phyloP scores from a whole-genome alignment of 225 moss, liverwort and hornwort genomes.

The Bryum argenteum region DNA sequence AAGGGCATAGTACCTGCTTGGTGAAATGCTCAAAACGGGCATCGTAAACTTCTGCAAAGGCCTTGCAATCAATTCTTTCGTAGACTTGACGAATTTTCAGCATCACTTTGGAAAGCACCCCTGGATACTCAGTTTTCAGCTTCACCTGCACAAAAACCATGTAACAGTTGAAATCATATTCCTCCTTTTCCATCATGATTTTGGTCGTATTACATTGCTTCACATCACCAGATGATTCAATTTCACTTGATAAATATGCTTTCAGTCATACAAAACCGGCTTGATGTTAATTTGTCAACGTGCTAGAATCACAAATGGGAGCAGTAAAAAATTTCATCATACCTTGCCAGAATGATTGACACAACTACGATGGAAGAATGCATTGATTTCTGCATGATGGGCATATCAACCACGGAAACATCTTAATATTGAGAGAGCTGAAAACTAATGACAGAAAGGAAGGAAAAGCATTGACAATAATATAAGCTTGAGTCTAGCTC shows the following conservation, averaged over 20 bases:
- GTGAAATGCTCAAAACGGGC: slow-evolving; percentile 85
- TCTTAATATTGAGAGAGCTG: neutral
- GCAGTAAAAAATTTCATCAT: slow-evolving; percentile 24
- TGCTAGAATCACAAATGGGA: neutral
- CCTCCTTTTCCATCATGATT: too few species aligned
- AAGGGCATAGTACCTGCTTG: slow-evolving; percentile 64
- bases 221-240: too few species aligned
- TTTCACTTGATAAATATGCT: too few species aligned
- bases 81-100: slow-evolving; percentile 95
- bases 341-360: slow-evolving; percentile 96
- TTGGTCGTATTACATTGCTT: too few species aligned
- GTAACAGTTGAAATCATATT: too few species aligned
- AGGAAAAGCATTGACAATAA: slow-evolving; percentile 5
- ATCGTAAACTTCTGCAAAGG: slow-evolving; percentile 65
- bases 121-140: slow-evolving; percentile 63
- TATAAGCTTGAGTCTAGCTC: slow-evolving; percentile 13
- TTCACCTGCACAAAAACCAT: slow-evolving; percentile 66
- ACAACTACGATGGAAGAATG: slow-evolving; percentile 81
- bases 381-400: slow-evolving; percentile 76
- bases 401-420: slow-evolving; percentile 12
- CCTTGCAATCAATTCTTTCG: slow-evolving; percentile 73
- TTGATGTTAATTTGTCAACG: slow-evolving; percentile 2
- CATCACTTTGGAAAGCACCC: slow-evolving; percentile 74
- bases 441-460: neutral
- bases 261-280: slow-evolving; percentile 5